These are phyloP conservation scores for Calonectria naviculata DNA, from an alignment of 2,329 filamentous ascomycete genomes.

Conservation along the genomic window DNA sequence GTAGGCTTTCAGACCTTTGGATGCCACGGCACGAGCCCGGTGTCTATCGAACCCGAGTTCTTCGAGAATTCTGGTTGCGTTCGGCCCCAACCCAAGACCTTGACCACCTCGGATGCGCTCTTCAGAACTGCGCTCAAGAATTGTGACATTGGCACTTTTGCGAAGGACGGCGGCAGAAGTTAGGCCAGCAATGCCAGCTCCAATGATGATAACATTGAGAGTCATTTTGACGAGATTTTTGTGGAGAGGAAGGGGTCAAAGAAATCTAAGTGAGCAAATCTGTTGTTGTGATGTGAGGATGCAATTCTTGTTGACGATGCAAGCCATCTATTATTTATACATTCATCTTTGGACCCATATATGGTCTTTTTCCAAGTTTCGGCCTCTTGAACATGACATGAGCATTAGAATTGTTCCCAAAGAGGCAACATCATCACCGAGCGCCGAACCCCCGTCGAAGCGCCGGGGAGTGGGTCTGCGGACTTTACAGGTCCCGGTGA, in stretches of 20 bases:
- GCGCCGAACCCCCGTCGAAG: background rate
- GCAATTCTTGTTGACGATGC: too few species aligned
- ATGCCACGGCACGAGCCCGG: background rate
- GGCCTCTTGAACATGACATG: too few species aligned
- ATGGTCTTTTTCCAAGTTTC: too few species aligned
- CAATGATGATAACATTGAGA: background rate
- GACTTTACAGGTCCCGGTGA: too few species aligned
- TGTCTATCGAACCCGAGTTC: background rate
- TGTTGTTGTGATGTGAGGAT: too few species aligned
- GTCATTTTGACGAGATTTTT: background rate
- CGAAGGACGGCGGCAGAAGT: background rate
- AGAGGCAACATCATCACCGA: background rate
- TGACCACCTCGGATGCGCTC: background rate
- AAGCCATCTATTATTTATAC: too few species aligned
- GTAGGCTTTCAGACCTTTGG: background rate
- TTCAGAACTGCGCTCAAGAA: background rate
- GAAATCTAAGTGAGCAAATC: too few species aligned
- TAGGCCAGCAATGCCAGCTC: background rate
- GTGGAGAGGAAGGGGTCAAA: background rate
- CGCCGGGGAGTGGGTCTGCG: too few species aligned
- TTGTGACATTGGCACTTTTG: background rate
- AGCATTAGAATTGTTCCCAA: too few species aligned
- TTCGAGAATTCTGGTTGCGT: background rate
- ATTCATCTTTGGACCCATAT: too few species aligned
- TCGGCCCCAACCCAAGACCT: background rate